Evolutionary conservation across 306 rosid species (phyloP).

Genomic region (Hylodesmum podocarpum): DNA sequence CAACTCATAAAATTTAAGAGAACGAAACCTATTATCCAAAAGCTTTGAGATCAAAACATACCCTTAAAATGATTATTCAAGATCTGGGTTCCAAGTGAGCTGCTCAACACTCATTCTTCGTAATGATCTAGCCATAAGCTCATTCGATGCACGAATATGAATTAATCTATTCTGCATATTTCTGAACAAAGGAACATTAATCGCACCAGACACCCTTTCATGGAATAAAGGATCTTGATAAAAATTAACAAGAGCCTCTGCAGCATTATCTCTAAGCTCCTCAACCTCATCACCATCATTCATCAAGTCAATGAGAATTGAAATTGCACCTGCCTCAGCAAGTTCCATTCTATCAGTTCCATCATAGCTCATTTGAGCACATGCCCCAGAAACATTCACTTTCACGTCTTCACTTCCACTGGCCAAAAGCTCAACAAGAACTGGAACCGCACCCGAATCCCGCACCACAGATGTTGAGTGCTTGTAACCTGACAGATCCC

Average conservation of each 20-base stretch:
- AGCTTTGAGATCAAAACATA: not conserved
- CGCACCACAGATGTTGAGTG: conserved; percentile 26
- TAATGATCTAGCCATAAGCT: conserved; percentile 37
- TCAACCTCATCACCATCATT: conserved; percentile 31
- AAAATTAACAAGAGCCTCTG: conserved; percentile 45
- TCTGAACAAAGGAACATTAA: conserved; percentile 44
- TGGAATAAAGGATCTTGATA: conserved; percentile 41
- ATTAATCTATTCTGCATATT: conserved; percentile 37
- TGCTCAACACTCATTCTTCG: conserved; percentile 38
- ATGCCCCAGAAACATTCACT: conserved; percentile 44
- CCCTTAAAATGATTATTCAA: conserved; percentile 17
- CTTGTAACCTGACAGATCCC: conserved; percentile 44
- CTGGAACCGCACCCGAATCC: conserved; percentile 42
- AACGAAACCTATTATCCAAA: not conserved
- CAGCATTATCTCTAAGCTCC: conserved; percentile 48
- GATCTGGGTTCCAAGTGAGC: conserved; percentile 32
- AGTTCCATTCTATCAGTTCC: conserved; percentile 43
- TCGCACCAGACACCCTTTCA: conserved; percentile 38
- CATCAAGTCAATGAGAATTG: conserved; percentile 44
- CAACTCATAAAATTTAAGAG: not conserved
- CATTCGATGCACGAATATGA: conserved; percentile 29
- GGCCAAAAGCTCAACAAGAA: conserved; percentile 48
- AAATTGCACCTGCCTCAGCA: conserved; percentile 46
- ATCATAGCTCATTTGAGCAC: conserved; percentile 44
- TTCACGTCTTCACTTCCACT: conserved; percentile 29